Base-by-base conservation (phyloP, 2,329 filamentous ascomycete genomes). In the Parastagonospora avenae region DNA sequence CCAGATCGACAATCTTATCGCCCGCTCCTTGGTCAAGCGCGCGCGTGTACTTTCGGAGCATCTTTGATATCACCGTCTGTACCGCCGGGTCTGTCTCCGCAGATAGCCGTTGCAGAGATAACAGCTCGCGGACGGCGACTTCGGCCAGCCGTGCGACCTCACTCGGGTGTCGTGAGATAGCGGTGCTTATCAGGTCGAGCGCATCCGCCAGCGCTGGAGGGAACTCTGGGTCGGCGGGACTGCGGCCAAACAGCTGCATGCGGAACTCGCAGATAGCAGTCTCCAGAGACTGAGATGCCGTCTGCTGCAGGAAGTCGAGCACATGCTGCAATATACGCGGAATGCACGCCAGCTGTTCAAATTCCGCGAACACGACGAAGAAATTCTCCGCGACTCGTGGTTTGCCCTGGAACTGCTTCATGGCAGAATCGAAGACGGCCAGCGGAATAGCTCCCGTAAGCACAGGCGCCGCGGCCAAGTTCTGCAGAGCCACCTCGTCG, bases 371-470 rank as follows among this genome's bases (percentile, higher is more conserved):
- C 76, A 95, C 83, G 64, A 89, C 79, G 74, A 94, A 97, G 75
- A 97, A 96, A 16, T 82, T 77, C 64, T 88, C 86, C 2, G 86
- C 91, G 6, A 91, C 80, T 1, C 79, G 77, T 1, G 85, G 75
- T 52, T 83, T 84, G 70, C 87, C 85, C 59, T 89, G 86, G 45
- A 89, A 83, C 64, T 96, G 87, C 71, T 89, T 91, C 77, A 86
- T 86, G 5, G 92, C 88, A 16, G 91, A 85, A 66, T 96, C 91
- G 67, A 96, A 97, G 41, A 99, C 90, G 33, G 93, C 92, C 48
- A 92, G 83, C 2, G 94, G 92, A 60, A 99, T 96, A 12, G 91
- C 94, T n/a, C 94, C 94, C 53, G 89, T 90, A 57, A 97, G 81
- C 8, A 91, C 91, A 4, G 93, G 92, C 41, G 92, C 93, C 50